Evolutionary conservation across 805 yeast genomes (phyloP), one percentile per base, ranked within the genome.

Genomic region (Yarrowia sp.): DNA sequence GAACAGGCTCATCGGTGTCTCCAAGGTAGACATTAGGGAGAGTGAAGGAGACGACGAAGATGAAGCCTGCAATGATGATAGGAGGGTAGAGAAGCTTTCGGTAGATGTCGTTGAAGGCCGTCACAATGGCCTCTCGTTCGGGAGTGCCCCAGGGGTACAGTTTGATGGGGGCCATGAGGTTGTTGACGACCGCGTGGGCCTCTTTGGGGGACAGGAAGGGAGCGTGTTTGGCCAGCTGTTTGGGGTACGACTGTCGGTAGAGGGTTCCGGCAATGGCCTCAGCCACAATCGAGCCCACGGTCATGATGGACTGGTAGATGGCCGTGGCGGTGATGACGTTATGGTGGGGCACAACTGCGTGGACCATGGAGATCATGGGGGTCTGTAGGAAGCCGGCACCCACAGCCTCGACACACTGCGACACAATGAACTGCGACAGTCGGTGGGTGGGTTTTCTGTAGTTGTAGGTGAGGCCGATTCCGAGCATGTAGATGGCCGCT

Each of bases 341-440:
- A 73, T 85, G 87, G 76, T 87, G 92, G 70, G 79, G 82, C 40
- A 85, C 82, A 68, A 84, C 80, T 0, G 90, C 80, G 72, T 85
- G 86, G 70, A 86, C 82, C 49, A 89, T 82, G 8, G 85, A 85
- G 73, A 86, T 89, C 13, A 86, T 81, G 10, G 88, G 82, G 72
- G 86, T 87, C 14, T 89, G 86, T 79, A 88, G 86, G 75, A 88
- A 84, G 24, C 91, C 91, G 53, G 90, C 90, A 71, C 91, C 92
- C 68, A 89, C 82, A 71, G 93, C 93, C 70, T 87, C 76, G 17
- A 89, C 74, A 74, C 87, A 84, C 70, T 85, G 80, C 6, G 87
- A 84, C n/a, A 88, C 92, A 74, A 89, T 85, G 68, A 88, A 80
- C 71, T 92, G 92, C 52, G 80, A 71, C 50, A 80, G 78, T 24